Evolutionary conservation across 768 basidiomycete genomes (phyloP), one percentile per base, ranked within the genome.

Genomic region (Zangia roseola): DNA sequence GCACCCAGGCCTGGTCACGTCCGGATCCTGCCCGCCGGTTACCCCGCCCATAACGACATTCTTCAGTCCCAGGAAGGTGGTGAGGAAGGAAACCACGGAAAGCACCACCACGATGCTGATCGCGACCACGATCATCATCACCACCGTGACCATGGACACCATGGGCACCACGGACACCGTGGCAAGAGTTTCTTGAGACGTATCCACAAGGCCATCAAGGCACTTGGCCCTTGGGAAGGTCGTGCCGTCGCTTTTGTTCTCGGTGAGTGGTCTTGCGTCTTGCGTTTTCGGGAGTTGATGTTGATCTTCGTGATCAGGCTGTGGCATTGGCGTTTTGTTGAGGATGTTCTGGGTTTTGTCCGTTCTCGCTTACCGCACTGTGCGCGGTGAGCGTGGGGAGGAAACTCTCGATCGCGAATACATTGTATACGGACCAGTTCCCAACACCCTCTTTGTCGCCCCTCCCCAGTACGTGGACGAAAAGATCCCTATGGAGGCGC

Each of bases 191-290:
- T 88, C 77, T 49, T 78, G 40, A 69, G 64, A 38, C 82, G 90
- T 39, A 69, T 91, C 53, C 80, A 84, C 59, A 69, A 69, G 46
- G 84, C 88, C 3, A 68, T 91, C 46, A 81, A 81, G 72, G 66
- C 78, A 8, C 79, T 92, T 14, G 86, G 88, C 12, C 81, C 81
- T 17, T 91, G 90, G 88, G 90, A 92, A 68, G 88, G 88, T 43
- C 76, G 88, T 42, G 82, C 83, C 10, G 83, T 92, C 14, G 83
- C 91, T 4, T 92, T 92, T 52, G 89, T 92, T 48, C 77, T 92
- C 16, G 90, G 89, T 81, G 43, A 58, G 80, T 74, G 25, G 21
- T 36, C 5, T 4, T 2, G 4, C 9, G 10, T 47, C 1, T 30
- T 16, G 3, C 5, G 40, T 30, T 43, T 17, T 35, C 12, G 17